Conservation (phyloP, 108 stramenopile genomes). For the Stephanodiscus minutulus region DNA sequence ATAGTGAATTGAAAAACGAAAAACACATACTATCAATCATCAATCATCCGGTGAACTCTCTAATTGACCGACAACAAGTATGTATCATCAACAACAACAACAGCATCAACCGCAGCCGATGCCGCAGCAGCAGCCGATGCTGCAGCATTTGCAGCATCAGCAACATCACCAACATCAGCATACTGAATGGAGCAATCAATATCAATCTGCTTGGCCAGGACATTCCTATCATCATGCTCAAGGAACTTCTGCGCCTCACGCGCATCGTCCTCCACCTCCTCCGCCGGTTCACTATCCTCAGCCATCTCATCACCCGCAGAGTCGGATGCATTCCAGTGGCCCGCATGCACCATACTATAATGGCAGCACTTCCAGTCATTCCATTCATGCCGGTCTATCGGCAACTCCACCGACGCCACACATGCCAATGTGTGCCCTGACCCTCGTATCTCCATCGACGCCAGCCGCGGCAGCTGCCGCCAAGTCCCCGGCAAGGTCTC, state of each 20-base stretch:
- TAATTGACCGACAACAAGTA: neutral
- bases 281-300: conserved; percentile 7
- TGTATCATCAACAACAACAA: conserved; percentile 2
- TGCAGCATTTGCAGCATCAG: neutral
- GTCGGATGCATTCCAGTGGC: neutral
- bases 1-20: neutral
- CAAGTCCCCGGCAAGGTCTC: neutral
- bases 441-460: conserved; percentile 9
- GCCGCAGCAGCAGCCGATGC: conserved; percentile 4
- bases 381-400: neutral
- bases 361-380: neutral
- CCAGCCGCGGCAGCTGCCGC: neutral
- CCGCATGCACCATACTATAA: conserved; percentile 5
- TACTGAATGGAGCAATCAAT: neutral
- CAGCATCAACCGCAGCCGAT: conserved; percentile 5
- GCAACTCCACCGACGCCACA: conserved; percentile 3
- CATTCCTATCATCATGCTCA: conserved; percentile 5
- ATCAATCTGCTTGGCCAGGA: conserved; percentile 6
- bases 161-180: conserved; percentile 6
- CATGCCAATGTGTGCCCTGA: neutral
- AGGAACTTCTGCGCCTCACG: neutral
- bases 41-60: neutral
- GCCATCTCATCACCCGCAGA: neutral
- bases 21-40: no score
- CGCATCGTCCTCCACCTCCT: conserved; percentile 3